Evolutionary conservation across 805 yeast species (phyloP).

Genomic region (Wickerhamomyces rabaulensis): DNA sequence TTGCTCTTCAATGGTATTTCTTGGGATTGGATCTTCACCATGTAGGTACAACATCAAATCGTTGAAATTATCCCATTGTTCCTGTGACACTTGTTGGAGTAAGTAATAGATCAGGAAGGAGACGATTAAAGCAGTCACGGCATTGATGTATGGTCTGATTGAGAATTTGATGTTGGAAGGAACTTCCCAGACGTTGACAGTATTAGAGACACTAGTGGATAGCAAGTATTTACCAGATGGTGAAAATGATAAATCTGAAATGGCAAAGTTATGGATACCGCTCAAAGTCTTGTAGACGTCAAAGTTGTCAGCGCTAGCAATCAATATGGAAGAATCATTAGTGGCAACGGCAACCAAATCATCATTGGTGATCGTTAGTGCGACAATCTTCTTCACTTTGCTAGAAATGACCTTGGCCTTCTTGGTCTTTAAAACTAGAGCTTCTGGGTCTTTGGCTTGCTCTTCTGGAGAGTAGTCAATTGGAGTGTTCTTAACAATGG

Average conservation of each 20-base stretch:
- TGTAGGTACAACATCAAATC: background rate
- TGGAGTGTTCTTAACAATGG: constrained; percentile 11
- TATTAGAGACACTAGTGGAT: constrained; percentile 71
- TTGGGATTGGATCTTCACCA: background rate
- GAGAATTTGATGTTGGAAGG: constrained; percentile 39
- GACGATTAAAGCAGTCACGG: constrained; percentile 6
- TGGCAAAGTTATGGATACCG: constrained; percentile 74
- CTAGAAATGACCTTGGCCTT: constrained; percentile 37
- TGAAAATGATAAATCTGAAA: constrained; percentile 67
- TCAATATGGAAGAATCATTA: constrained; percentile 57
- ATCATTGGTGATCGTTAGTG: constrained; percentile 37
- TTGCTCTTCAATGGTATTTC: background rate
- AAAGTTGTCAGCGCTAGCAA: constrained; percentile 50
- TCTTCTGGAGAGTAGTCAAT: background rate
- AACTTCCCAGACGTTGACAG: constrained; percentile 56
- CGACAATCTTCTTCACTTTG: constrained; percentile 51
- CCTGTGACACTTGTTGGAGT: constrained; percentile 10
- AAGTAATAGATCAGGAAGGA: constrained; percentile 5
- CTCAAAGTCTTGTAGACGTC: constrained; percentile 43
- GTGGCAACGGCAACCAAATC: constrained; percentile 38
- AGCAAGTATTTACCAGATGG: constrained; percentile 64
- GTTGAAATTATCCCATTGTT: constrained; percentile 12
- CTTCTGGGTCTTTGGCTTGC: background rate
- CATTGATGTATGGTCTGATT: constrained; percentile 8
- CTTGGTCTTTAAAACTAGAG: constrained; percentile 23